Base-by-base conservation (phyloP, 371 early-diverging fungal genomes). In the Blyttiomyces sp. region DNA sequence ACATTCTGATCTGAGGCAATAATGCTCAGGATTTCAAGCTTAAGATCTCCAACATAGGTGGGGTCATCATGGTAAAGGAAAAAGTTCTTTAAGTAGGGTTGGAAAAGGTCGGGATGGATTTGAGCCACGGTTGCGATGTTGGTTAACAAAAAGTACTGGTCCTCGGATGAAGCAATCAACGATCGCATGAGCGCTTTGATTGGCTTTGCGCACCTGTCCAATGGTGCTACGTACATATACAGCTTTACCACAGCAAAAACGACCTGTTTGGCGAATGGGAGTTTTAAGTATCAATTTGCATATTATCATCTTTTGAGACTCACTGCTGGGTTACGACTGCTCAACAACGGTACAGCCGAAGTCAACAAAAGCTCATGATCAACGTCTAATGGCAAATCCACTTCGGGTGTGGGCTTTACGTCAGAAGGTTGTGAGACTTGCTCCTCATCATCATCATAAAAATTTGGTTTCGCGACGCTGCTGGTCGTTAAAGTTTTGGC, bases 311-410 rank as follows among this genome's bases (percentile, higher is more conserved):
- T 27, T 19, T 26, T 13, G 26, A 5, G 21, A 73, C 73, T 46
- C 80, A 86, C 94, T 21, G 91, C 87, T 61, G 89, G 85, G 67
- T 93, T 95, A 44, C 90, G 82, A 68, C 89, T 92, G 58, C 87
- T 84, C n/a, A 94, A 73, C 13, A 95, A 73, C 31, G 92, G 92
- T n/a, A 75, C 59, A 49, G 86, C 82, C 3, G 88, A 82, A 35
- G 79, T 75, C 13, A 93, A 66, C 28, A 94, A 69, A 30, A 90
- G 77, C 28, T 77, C 80, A 57, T 90, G 92, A 66, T 95, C 95
- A 0, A 64, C 54, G 43, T 72, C 73, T 6, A 70, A 17, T 56
- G 34, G 39, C 48, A 16, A 33, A 21, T 19, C 36, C 33, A 21
- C 54, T n/a, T n/a, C n/a, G n/a, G n/a, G n/a, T n/a, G n/a, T n/a